A percentile compares a stretch with the other conserved stretches of the same genome.
These are phyloP conservation scores for Clitopilus hobsonii DNA, from an alignment of 768 basidiomycete genomes.

Conservation along the genomic window DNA sequence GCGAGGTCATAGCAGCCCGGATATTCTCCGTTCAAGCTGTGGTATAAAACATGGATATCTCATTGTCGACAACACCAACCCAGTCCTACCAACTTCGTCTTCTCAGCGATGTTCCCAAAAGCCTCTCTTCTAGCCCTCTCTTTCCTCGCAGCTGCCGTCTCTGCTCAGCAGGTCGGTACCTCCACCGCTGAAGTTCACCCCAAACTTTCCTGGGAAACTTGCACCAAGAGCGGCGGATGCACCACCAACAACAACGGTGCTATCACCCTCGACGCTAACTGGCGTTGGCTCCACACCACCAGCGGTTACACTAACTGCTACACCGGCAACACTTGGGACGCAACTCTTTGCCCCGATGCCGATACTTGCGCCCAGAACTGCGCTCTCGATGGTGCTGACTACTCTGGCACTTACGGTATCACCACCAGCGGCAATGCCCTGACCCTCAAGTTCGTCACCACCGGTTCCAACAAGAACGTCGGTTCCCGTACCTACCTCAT, in stretches of 20 bases:
- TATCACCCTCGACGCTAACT: constrained; percentile 53
- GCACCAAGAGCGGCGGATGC: constrained; percentile 33
- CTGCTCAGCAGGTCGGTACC: constrained; percentile 52
- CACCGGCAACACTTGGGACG: constrained; percentile 53
- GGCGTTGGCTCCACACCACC: constrained; percentile 48
- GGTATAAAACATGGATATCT: neutral
- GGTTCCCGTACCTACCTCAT: constrained; percentile 49
- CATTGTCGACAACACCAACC: neutral
- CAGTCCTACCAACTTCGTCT: neutral
- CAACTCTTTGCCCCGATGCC: constrained; percentile 44
- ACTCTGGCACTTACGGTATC: constrained; percentile 49
- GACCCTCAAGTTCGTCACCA: constrained; percentile 45
- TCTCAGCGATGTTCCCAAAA: constrained; percentile 14
- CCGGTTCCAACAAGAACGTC: constrained; percentile 29
- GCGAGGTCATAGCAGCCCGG: neutral
- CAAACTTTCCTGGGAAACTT: constrained; percentile 37
- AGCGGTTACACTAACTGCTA: constrained; percentile 40
- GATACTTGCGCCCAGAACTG: constrained; percentile 41
- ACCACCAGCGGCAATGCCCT: constrained; percentile 40
- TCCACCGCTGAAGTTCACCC: constrained; percentile 47
- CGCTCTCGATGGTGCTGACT: constrained; percentile 43
- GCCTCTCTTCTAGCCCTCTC: constrained; percentile 19
- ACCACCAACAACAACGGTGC: constrained; percentile 32
- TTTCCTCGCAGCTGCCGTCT: constrained; percentile 34
- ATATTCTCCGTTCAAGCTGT: neutral